A percentile compares a stretch with the other conserved stretches of the same genome.
Evolutionary conservation across 2,329 filamentous ascomycete genomes (phyloP).

Genomic region (Ophiocordyceps camponoti-rufipedis): DNA sequence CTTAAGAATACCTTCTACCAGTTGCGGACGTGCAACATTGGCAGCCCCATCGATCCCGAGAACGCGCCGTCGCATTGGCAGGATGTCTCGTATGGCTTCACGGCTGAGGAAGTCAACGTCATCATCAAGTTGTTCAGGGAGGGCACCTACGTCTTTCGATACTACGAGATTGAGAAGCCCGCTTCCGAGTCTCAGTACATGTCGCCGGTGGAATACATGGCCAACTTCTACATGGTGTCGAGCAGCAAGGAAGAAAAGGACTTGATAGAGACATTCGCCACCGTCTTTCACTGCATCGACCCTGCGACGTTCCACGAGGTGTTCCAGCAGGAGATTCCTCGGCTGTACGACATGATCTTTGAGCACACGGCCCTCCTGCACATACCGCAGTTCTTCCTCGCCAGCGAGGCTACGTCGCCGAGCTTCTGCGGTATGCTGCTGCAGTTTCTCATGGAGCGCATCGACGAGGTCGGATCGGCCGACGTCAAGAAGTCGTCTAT

Average conservation of each 20-base stretch:
- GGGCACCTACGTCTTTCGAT: conserved; percentile 88
- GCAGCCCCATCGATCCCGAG: conserved; percentile 50
- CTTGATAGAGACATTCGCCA: conserved; percentile 89
- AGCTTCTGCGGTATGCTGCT: conserved; percentile 97
- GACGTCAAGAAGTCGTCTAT: conserved; percentile 90
- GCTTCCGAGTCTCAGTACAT: conserved; percentile 53
- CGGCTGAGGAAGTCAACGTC: conserved; percentile 89
- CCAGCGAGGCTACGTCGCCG: conserved; percentile 94
- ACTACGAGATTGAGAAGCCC: conserved; percentile 81
- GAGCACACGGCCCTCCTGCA: conserved; percentile 88
- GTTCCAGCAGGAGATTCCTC: conserved; percentile 92
- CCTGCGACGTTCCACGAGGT: conserved; percentile 97
- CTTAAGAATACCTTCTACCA: conserved; percentile 95
- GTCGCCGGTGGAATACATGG: conserved; percentile 79
- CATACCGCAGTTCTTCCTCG: conserved; percentile 93
- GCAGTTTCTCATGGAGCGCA: conserved; percentile 91
- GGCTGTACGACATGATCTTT: conserved; percentile 94
- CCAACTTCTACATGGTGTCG: conserved; percentile 86
- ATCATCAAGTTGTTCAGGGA: conserved; percentile 96
- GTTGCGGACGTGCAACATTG: conserved; percentile 72
- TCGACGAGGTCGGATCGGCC: conserved; percentile 82
- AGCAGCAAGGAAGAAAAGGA: conserved; percentile 96
- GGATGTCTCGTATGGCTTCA: conserved; percentile 91
- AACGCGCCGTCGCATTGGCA: conserved; percentile 82
- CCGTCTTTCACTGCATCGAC: conserved; percentile 96